Conservation (phyloP, 257 asterid genomes). For the Nicotiana noctiflora region DNA sequence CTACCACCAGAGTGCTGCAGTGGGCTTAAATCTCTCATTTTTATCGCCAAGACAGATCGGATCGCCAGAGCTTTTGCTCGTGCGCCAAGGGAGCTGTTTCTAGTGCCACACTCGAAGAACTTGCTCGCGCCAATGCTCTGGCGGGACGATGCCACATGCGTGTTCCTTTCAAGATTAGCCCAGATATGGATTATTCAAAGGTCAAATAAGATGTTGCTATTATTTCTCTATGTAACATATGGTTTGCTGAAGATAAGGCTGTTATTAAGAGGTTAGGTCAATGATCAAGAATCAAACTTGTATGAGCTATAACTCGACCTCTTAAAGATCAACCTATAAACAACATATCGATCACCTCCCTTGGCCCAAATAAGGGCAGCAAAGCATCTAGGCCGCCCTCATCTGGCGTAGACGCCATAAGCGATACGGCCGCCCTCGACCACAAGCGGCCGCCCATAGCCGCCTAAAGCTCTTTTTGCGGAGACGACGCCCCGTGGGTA, state of each 20-base stretch:
- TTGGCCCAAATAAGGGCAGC: no score
- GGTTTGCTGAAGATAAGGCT: not conserved
- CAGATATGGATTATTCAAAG: not conserved
- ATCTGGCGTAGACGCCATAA: no score
- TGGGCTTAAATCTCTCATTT: slow-evolving; percentile 1
- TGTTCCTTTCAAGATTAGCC: slow-evolving; percentile 3
- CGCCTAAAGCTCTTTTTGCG: no score
- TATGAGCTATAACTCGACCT: no score
- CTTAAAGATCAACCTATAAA: no score
- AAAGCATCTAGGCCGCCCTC: no score
- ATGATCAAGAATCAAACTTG: not conserved
- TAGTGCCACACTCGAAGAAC: not conserved
- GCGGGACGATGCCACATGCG: not conserved
- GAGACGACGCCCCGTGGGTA: no score
- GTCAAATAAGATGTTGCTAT: not conserved
- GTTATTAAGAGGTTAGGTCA: not conserved
- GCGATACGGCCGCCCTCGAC: no score
- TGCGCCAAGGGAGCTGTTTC: slow-evolving; percentile 5
- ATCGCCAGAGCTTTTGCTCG: slow-evolving; percentile 15
- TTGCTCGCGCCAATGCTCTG: not conserved
- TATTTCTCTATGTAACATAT: not conserved
- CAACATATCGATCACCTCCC: no score
- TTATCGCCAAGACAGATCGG: slow-evolving; percentile 2
- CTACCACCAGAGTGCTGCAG: slow-evolving; percentile 11
- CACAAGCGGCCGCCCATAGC: no score